Base-by-base conservation (phyloP, 345 rosid species). In the Gossypium raimondii region DNA sequence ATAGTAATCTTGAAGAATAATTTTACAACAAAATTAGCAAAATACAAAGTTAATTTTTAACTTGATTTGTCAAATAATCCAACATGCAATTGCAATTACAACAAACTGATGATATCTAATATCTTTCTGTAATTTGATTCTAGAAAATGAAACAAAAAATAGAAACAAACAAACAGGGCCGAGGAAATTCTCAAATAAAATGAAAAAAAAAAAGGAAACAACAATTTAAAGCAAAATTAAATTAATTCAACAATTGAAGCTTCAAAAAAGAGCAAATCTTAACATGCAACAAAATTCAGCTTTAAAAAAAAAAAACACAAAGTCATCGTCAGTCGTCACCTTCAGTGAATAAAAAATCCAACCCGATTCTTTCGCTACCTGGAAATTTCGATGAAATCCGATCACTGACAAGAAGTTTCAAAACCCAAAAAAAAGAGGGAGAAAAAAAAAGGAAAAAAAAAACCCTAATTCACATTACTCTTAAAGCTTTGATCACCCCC, bases 401-500 rank as follows among this genome's bases (percentile, higher is more conserved):
- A 50, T 68, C 73, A 50, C 24, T 16, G 58, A 50, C 2, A 1
- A 48, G 6, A 50, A 68, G 14, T 48, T 27, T 25, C 22, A 7
- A 16, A 45, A 5, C 14, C 22, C 2, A 4, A 65, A 34, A 34
- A 34, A 34, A 34, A 4, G 6, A 34, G 7, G 6, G 41, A 5
- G 41, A 1, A 6, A 34, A 34, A 34, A 4, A 56, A 34, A 7
- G 4, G 22, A 1, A 24, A 57, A 62, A 22, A 2, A 56, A 17
- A 16, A 29, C 69, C 69, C 70, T 43, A 65, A 43, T 65, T 66
- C 53, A 20, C 70, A 45, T 66, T 22, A 66, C 34, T 44, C 55
- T 58, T 1, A 44, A 20, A 57, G 29, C 29, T 20, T 44, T 24
- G 52, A 66, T 66, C 25, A 22, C 44, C 53, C 70, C 11, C 70